Evolutionary conservation across 768 basidiomycete genomes (phyloP).

Genomic region (Tephrocybe sp.): DNA sequence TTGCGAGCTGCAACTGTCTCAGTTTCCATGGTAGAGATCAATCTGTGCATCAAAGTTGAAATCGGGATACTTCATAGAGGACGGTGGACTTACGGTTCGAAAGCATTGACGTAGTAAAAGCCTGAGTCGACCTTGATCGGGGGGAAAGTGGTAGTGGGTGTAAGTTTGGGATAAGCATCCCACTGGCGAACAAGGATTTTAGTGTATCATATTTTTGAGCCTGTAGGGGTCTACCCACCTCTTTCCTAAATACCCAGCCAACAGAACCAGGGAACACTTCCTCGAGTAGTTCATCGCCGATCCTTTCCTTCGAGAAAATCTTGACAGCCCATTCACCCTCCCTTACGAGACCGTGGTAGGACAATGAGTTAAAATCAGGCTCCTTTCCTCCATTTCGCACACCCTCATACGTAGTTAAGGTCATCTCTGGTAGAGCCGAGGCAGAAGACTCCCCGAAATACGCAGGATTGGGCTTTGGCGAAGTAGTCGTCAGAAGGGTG

Average conservation of each 20-base stretch:
- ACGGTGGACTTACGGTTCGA: slow-evolving; percentile 67
- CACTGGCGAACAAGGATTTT: slow-evolving; percentile 41
- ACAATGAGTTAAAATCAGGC: slow-evolving; percentile 85
- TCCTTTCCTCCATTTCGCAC: slow-evolving; percentile 47
- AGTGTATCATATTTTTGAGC: background rate
- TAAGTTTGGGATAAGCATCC: slow-evolving; percentile 77
- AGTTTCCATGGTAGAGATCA: slow-evolving; percentile 94
- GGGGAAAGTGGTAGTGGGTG: slow-evolving; percentile 65
- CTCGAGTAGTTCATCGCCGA: slow-evolving; percentile 70
- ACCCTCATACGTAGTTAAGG: slow-evolving; percentile 75
- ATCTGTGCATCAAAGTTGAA: slow-evolving; percentile 35
- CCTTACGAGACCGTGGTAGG: slow-evolving; percentile 65
- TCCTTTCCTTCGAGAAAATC: slow-evolving; percentile 70
- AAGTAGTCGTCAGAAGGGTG: slow-evolving; percentile 81
- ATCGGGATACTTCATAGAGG: slow-evolving; percentile 1
- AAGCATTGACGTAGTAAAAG: slow-evolving; percentile 88
- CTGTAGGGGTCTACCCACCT: slow-evolving; percentile 36
- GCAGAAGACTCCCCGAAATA: slow-evolving; percentile 63
- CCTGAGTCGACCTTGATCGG: slow-evolving; percentile 75
- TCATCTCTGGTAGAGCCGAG: slow-evolving; percentile 50
- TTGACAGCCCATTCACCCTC: slow-evolving; percentile 75
- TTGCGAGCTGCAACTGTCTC: slow-evolving; percentile 83
- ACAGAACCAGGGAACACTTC: slow-evolving; percentile 63
- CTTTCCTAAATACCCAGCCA: slow-evolving; percentile 81
- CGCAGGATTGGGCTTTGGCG: slow-evolving; percentile 51